Percentiles rank a stretch among this genome's conserved stretches.
phyloP scores from a whole-genome alignment of 2,329 filamentous ascomycete genomes.

The Alternaria sp. region DNA sequence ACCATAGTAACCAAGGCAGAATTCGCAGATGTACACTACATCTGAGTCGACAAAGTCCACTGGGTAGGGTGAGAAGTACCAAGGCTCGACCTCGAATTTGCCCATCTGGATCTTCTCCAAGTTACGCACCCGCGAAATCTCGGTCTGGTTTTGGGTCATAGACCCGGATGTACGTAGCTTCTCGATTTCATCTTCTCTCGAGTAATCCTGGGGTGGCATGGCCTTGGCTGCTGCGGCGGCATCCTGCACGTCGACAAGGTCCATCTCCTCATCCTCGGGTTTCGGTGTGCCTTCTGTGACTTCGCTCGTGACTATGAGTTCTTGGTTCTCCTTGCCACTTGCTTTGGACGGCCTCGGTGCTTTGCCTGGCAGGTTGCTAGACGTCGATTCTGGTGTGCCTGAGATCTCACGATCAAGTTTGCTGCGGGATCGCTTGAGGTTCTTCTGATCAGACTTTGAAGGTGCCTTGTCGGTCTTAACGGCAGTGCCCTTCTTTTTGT shows the following conservation, averaged over 20 bases:
- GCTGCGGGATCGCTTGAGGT: conserved; percentile 54
- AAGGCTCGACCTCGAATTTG: conserved; percentile 87
- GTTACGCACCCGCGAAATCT: conserved; percentile 94
- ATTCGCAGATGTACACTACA: conserved; percentile 95
- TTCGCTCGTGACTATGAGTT: conserved; percentile 56
- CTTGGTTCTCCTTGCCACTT: conserved; percentile 66
- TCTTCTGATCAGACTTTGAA: conserved; percentile 56
- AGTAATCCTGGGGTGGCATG: conserved; percentile 63
- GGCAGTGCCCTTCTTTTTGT: conserved; percentile 77
- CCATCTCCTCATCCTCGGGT: conserved; percentile 59
- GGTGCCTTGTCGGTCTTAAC: conserved; percentile 47
- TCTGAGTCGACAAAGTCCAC: conserved; percentile 87
- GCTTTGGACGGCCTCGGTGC: conserved; percentile 61
- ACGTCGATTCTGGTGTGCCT: conserved; percentile 59
- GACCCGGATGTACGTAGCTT: conserved; percentile 92
- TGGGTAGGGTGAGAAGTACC: conserved; percentile 99
- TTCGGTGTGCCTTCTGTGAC: conserved; percentile 57
- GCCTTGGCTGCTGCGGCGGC: conserved; percentile 61
- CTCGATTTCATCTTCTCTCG: conserved; percentile 91
- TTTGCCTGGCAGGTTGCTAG: conserved; percentile 56
- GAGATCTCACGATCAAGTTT: conserved; percentile 62
- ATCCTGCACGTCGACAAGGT: conserved; percentile 60
- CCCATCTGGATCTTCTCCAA: conserved; percentile 95
- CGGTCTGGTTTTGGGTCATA: conserved; percentile 98
- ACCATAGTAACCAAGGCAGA: conserved; percentile 91